A percentile compares a stretch with the other conserved stretches of the same genome.
These are phyloP conservation scores for Bacidia rubella DNA, from an alignment of 495 filamentous ascomycete genomes.

Conservation along the genomic window DNA sequence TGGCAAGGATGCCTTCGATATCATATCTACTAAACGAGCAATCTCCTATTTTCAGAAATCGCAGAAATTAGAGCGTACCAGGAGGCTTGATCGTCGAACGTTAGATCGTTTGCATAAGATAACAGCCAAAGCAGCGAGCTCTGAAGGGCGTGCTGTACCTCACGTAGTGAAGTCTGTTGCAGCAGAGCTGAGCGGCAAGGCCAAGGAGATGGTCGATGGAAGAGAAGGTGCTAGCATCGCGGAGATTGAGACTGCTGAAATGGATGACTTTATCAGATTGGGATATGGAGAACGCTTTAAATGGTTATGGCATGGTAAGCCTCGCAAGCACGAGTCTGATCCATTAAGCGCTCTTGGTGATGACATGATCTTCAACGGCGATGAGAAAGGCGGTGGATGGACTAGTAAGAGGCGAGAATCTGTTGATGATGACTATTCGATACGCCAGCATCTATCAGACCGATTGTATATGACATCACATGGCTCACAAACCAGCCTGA, in stretches of 20 bases:
- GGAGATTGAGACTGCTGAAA: constrained; percentile 79
- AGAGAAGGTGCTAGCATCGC: constrained; percentile 82
- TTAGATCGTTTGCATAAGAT: constrained; percentile 63
- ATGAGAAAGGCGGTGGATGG: constrained; percentile 52
- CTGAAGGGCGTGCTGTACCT: constrained; percentile 67
- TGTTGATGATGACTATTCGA: constrained; percentile 24
- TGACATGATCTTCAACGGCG: constrained; percentile 52
- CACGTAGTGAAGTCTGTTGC: constrained; percentile 91
- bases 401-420: constrained; percentile 34
- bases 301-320: constrained; percentile 90
- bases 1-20: constrained; percentile 83
- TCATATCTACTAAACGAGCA: constrained; percentile 64
- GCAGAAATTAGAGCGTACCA: constrained; percentile 62
- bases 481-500: constrained; percentile 14
- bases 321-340: constrained; percentile 45
- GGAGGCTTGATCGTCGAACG: constrained; percentile 71
- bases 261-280: constrained; percentile 68
- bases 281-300: constrained; percentile 69
- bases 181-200: constrained; percentile 88
- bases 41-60: constrained; percentile 82
- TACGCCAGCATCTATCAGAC: constrained; percentile 9
- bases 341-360: constrained; percentile 38
- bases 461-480: constrained; percentile 6
- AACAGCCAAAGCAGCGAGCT: constrained; percentile 77
- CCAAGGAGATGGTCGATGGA: constrained; percentile 91